Evolutionary conservation across 352 stramenopile species (phyloP).

Genomic region (Pythium dissotocum): DNA sequence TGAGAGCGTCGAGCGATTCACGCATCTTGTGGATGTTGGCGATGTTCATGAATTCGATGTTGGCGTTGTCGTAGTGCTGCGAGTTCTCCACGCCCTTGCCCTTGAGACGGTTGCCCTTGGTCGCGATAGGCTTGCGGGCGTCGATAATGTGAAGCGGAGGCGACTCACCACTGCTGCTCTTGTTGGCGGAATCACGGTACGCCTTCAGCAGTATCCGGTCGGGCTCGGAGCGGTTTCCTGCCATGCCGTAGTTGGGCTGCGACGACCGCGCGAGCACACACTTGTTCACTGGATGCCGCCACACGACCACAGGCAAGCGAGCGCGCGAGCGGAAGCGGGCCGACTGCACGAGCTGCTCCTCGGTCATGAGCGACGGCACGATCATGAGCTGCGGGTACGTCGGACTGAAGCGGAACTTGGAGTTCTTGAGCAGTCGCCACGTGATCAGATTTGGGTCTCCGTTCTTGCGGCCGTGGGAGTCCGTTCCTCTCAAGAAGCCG

Average conservation of each 20-base stretch:
- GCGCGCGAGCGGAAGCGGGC: conserved; percentile 91
- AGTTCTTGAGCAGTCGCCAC: conserved; percentile 89
- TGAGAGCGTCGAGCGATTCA: conserved; percentile 90
- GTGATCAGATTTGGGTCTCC: conserved; percentile 41
- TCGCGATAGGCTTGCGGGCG: conserved; percentile 77
- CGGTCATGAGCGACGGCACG: conserved; percentile 92
- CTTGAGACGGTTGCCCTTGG: conserved; percentile 80
- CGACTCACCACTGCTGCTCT: conserved; percentile 66
- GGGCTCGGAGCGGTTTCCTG: conserved; percentile 90
- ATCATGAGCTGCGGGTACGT: conserved; percentile 96
- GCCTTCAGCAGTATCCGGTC: conserved; percentile 91
- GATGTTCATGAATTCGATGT: conserved; percentile 98
- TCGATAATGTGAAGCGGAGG: conserved; percentile 86
- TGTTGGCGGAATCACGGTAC: conserved; percentile 85
- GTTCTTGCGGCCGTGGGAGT: conserved; percentile 34
- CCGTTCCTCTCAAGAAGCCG: conserved; percentile 57
- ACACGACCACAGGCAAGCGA: conserved; percentile 93
- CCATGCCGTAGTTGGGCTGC: conserved; percentile 97
- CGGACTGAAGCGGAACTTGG: conserved; percentile 90
- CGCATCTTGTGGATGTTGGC: conserved; percentile 99
- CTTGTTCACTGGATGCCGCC: conserved; percentile 90
- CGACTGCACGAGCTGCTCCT: conserved; percentile 90
- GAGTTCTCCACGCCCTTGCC: conserved; percentile 95
- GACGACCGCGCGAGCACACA: conserved; percentile 93
- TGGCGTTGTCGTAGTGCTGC: conserved; percentile 94